These are phyloP conservation scores for Cymbopogon citratus DNA, from an alignment of 176 grass and related monocot species.

Conservation along the genomic window DNA sequence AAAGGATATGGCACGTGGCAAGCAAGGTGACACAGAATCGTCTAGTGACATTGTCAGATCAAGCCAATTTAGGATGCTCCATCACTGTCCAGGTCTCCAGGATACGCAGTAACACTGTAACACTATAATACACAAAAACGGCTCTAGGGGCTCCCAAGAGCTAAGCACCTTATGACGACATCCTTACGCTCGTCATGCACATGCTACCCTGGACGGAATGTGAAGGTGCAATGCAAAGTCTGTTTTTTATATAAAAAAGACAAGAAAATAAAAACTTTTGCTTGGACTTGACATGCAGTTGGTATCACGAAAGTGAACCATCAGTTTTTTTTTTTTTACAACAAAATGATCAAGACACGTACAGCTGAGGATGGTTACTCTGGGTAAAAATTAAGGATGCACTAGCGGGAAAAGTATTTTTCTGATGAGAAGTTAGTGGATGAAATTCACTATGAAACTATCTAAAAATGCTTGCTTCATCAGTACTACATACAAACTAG, in stretches of 20 bases:
- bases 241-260: not conserved
- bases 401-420: not conserved
- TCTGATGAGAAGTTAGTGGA: not conserved
- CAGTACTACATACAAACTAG: not conserved
- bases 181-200: not conserved
- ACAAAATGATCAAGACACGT: not conserved
- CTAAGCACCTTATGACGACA: constrained; percentile 3
- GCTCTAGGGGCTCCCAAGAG: constrained; percentile 18
- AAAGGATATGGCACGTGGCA: constrained; percentile 18
- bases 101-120: not conserved
- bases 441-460: not conserved
- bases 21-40: constrained; percentile 15
- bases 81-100: not conserved
- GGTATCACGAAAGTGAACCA: constrained; percentile 3
- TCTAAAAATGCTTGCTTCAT: not conserved
- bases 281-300: not conserved
- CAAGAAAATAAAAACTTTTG: not conserved
- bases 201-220: not conserved
- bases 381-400: not conserved
- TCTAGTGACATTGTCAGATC: constrained; percentile 13
- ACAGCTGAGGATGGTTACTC: not conserved
- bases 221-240: not conserved
- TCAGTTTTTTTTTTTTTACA: too few relatives aligned
- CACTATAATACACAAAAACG: not conserved
- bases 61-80: constrained; percentile 7